Evolutionary conservation across 2,329 filamentous ascomycete genomes (phyloP), one percentile per base, ranked within the genome.

Genomic region (Fusarium anthophilum): DNA sequence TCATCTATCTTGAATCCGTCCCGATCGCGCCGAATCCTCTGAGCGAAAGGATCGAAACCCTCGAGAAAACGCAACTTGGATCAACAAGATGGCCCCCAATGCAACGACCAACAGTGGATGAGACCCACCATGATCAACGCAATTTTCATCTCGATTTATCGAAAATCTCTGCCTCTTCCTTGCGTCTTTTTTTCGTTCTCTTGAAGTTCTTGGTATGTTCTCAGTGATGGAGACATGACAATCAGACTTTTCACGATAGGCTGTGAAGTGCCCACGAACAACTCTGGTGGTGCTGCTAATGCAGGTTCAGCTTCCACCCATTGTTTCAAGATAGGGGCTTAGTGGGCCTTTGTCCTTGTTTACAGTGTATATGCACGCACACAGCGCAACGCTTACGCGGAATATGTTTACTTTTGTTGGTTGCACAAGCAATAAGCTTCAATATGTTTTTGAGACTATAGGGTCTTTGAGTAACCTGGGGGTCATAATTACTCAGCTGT

Each of bases 281-380:
- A 10, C 45, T 39, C 32, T 53, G 57, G 61, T 45, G 47, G 35
- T 48, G 28, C 41, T 50, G 47, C 72, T 77, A 77, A 77, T 76
- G 76, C 74, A 77, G 57, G 65, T 66, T 41, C 70, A 62, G 17
- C 56, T 67, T 17, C 24, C 24, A 38, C 22, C 50, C 50, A 54
- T 54, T 76, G 74, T 76, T 78, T 77, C 74, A 77, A 58, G 48
- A 60, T 69, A 51, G 62, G 50, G 55, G 56, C 55, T 61, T 61
- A 59, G 62, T 69, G 44, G 56, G 45, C 22, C 59, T 61, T 59
- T 30, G 38, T 22, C 17, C 26, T 50, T 59, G 32, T 38, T 51
- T 50, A 38, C 43, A n/a, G 39, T 32, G 28, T 18, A 28, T 39
- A 38, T 39, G n/a, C 37, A 51, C 11, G 37, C 35, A 22, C 24